Conservation (phyloP, 805 yeast genomes). For the Ogataea zsoltii region DNA sequence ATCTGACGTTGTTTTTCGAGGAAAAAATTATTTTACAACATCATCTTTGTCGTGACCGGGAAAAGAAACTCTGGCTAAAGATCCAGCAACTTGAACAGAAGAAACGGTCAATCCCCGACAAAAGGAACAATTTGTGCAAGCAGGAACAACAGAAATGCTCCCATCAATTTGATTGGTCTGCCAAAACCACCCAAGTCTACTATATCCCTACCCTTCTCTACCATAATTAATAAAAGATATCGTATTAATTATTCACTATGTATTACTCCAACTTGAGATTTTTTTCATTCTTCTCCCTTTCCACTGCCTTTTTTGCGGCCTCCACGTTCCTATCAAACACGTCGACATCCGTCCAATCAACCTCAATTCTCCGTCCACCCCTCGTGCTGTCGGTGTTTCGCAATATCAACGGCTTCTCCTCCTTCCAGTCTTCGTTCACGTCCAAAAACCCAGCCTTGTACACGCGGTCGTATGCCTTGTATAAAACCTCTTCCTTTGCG, state of each 20-base stretch:
- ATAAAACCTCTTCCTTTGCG: conserved; percentile 60
- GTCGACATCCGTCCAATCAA: conserved; percentile 72
- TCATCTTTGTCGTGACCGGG: neutral
- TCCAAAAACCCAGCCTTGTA: conserved; percentile 82
- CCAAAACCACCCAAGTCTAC: too few species aligned
- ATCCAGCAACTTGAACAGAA: too few species aligned
- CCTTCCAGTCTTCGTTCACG: conserved; percentile 69
- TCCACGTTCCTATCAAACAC: conserved; percentile 21
- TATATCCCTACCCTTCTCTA: too few species aligned
- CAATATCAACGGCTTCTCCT: conserved; percentile 68
- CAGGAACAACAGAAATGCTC: too few species aligned
- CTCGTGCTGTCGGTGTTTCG: conserved; percentile 70
- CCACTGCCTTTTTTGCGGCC: conserved; percentile 5
- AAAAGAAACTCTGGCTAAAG: neutral
- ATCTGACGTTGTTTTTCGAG: neutral
- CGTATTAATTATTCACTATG: too few species aligned
- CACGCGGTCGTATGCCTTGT: conserved; percentile 64
- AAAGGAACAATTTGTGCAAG: too few species aligned
- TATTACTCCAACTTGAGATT: too few species aligned
- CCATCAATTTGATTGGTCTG: too few species aligned
- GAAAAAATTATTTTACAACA: conserved; percentile 1
- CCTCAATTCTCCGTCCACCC: conserved; percentile 46
- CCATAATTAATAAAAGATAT: too few species aligned
- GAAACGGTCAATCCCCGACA: too few species aligned
- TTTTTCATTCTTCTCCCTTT: neutral